These are phyloP conservation scores for Arthrobotrys sphaeroides DNA, from an alignment of 2,329 filamentous ascomycete species.

Conservation along the genomic window DNA sequence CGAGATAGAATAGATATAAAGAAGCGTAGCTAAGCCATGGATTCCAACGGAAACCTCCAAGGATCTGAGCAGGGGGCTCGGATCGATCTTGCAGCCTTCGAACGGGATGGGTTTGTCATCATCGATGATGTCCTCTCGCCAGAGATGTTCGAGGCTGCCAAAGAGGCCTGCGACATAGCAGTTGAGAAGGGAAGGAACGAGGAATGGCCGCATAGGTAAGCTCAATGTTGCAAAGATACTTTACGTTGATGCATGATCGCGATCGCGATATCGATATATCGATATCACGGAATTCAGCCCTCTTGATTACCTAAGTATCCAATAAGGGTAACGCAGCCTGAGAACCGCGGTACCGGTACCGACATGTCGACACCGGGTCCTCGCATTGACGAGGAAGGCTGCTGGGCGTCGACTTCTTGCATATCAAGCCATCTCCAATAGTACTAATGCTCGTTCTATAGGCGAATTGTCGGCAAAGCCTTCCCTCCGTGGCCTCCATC, in stretches of 20 bases:
- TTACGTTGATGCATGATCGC: no score
- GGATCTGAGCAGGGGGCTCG: background rate
- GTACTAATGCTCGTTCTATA: background rate
- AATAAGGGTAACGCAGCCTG: no score
- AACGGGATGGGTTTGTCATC: slow-evolving; percentile 46
- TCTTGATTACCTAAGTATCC: no score
- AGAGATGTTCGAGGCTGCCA: slow-evolving; percentile 38
- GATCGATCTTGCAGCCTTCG: slow-evolving; percentile 43
- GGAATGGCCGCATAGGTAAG: slow-evolving; percentile 49
- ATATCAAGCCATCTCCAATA: background rate
- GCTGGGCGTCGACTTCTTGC: background rate
- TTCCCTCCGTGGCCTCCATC: slow-evolving; percentile 54
- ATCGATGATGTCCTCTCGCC: slow-evolving; percentile 41
- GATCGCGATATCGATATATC: no score
- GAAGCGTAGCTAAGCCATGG: slow-evolving; percentile 38
- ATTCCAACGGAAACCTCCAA: background rate
- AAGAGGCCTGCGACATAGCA: slow-evolving; percentile 39
- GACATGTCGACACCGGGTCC: no score
- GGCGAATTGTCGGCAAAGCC: slow-evolving; percentile 54
- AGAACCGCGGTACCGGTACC: no score
- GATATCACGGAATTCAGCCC: no score
- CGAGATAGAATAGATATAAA: no score
- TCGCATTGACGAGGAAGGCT: no score
- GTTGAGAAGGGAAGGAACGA: slow-evolving; percentile 43
- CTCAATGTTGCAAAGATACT: no score